Base-by-base conservation (phyloP, 2,329 filamentous ascomycete species). In the Ophiostoma ips region DNA sequence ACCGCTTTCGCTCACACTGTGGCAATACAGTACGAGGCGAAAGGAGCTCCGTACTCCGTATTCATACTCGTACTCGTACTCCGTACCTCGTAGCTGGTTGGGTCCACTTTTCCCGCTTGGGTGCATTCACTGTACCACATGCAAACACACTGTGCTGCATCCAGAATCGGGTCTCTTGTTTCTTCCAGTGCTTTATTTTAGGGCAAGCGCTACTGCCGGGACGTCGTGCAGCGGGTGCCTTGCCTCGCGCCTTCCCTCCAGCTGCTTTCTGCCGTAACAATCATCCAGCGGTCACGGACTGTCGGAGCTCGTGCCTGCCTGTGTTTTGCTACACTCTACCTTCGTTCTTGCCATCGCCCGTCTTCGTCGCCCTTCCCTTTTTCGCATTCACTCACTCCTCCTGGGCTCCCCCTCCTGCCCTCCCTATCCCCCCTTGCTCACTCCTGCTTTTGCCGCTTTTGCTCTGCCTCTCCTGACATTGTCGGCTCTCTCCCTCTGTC, bases 131-230 rank as follows among this genome's bases (percentile, higher is more conserved):
- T 41, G 40, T 46, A 34, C 31, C 46, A 52, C 40, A 37, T 28
- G 24, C 19, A 51, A 38, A 41, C 33, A 13, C 19, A n/a, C 43
- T 46, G 35, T 30, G 34, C 46, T 49, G 50, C 46, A 34, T 52
- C 38, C 38, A 41, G 38, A 48, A 35, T 40, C 18, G 46, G 41
- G 40, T 40, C 24, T 38, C 40, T 49, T 40, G 36, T 41, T 48
- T 36, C 45, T 48, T 36, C 28, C 24, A 43, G 21, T 43, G 40
- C 10, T 43, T 28, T 30, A 15, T 5, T 30, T 16, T 49, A 19
- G 40, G 46, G 40, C 46, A 51, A 34, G 46, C 50, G 50, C 50
- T 51, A 47, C 49, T 51, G 49, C 44, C 49, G 45, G 37, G 38
- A 41, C 38, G 19, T 41, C 38, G 38, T 41, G 28, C 30, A 16